Base-by-base conservation (phyloP, 2,329 filamentous ascomycete genomes). In the Monilinia fructicola region DNA sequence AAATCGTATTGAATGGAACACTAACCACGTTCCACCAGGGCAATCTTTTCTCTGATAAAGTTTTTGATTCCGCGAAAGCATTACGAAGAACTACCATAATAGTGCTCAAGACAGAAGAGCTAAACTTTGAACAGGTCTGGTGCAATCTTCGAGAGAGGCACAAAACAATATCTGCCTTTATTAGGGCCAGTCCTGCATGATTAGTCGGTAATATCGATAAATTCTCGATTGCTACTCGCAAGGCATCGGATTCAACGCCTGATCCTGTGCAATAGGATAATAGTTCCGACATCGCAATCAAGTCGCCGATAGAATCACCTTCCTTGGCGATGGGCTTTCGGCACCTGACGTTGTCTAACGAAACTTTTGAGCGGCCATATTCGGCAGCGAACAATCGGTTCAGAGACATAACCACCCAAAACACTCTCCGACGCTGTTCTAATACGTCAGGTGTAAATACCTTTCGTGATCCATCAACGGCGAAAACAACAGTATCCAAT, bases 11-110 rank as follows among this genome's bases (percentile, higher is more conserved):
- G 54, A 73, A 73, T 28, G 72, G 69, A 6, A 67, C 67, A 23
- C 68, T 59, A 7, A 73, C 56, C 10, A 73, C 62, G 56, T 70
- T 71, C 71, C 72, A 74, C 72, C 72, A 74, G 23, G 68, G 68
- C 14, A 71, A 60, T 9, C 52, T 38, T 53, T 65, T 66, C 7
- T 23, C 66, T 11, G 48, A 60, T 3, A 73, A 60, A 38, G 65
- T 69, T 18, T 40, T 66, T 1, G 64, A 68, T 12, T 54, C 70
- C 56, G 70, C 64, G 16, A 73, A 66, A 16, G 69, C 70, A 16
- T 67, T 66, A 11, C 68, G 61, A 35, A 73, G 68, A n/a, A 69
- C 54, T 40, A 66, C 52, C 35, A 73, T 44, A 9, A 71, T 50
- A 6, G 54, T 23, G 16, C 5, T 18, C 16, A 46, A 67, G 40